phyloP scores from a whole-genome alignment of 2,329 filamentous ascomycete genomes.

The Pseudonectria foliicola region DNA sequence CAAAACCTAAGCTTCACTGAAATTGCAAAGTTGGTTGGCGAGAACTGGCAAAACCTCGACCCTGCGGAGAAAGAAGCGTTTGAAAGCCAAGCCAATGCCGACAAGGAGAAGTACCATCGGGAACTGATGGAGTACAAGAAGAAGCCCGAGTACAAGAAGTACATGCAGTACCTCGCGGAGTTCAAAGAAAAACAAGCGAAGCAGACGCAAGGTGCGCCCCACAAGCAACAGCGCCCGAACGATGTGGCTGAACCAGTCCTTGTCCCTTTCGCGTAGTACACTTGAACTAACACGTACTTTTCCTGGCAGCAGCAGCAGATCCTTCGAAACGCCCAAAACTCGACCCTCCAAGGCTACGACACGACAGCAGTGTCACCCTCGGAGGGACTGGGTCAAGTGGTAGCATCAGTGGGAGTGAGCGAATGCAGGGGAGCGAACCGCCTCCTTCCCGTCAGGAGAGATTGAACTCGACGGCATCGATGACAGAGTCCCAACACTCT shows the following conservation, averaged over 20 bases:
- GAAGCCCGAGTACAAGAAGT: constrained; percentile 60
- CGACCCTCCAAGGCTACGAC: constrained; percentile 29
- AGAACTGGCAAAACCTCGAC: constrained; percentile 70
- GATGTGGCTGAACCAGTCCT: neutral
- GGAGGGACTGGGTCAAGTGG: constrained; percentile 30
- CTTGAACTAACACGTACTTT: constrained; percentile 4
- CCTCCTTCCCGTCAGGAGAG: constrained; percentile 40
- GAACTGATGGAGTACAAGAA: constrained; percentile 72
- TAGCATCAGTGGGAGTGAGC: constrained; percentile 43
- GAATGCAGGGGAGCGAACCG: constrained; percentile 40
- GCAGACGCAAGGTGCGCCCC: constrained; percentile 44
- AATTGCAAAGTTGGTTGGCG: constrained; percentile 74
- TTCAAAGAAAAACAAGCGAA: constrained; percentile 68
- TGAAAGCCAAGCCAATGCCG: constrained; percentile 62
- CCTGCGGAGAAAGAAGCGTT: constrained; percentile 62
- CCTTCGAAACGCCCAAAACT: constrained; percentile 41
- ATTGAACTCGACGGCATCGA: constrained; percentile 40
- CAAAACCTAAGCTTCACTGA: constrained; percentile 74
- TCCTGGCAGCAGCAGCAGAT: constrained; percentile 25
- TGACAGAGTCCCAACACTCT: constrained; percentile 38
- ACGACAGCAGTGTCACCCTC: constrained; percentile 35
- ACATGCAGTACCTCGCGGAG: constrained; percentile 65
- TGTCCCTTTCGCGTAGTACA: neutral
- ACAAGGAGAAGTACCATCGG: constrained; percentile 72
- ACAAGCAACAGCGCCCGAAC: neutral